Base-by-base conservation (phyloP, 2,329 filamentous ascomycete species). In the Chaetomiaceae sp. region DNA sequence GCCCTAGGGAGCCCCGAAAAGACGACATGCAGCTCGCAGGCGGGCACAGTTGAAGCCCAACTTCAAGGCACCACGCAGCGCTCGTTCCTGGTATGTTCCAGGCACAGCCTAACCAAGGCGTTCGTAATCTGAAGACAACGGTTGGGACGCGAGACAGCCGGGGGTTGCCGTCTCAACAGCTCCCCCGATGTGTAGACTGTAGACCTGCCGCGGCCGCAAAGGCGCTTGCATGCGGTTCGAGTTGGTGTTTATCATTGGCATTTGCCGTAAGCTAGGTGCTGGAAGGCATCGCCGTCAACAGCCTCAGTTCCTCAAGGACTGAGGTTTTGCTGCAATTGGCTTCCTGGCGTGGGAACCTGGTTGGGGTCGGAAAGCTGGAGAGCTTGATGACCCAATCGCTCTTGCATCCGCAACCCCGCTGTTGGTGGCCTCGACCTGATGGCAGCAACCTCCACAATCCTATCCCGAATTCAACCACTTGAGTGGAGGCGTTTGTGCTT, bases 261-360 rank as follows among this genome's bases (percentile, higher is more conserved):
- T n/a, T n/a, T n/a, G n/a, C n/a, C n/a, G n/a, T n/a, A n/a, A n/a
- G n/a, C n/a, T n/a, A n/a, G n/a, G n/a, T n/a, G n/a, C 19, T 46
- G 31, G 19, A 51, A 33, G 27, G 4, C 8, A 12, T 25, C 42
- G 29, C 43, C 51, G 37, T 42, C 46, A 42, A 42, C 44, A 37
- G 42, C 27, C 3, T 4, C 3, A 12, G 31, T 42, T 44, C 29
- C 39, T 55, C 33, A 31, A 11, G 27, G 14, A 31, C 34, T 42
- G 29, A 19, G 19, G 19, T n/a, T 51, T 36, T 56, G 51, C 55
- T 51, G 61, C 59, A 58, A 62, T 61, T 62, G 60, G 57, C 39
- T 51, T 54, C 52, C 53, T 19, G 55, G 59, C 59, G 58, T 61
- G 60, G 61, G 61, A 59, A 63, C 54, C 54, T 55, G 39, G 37